Conservation (phyloP, 768 basidiomycete species). For the Exsudoporus frostii region DNA sequence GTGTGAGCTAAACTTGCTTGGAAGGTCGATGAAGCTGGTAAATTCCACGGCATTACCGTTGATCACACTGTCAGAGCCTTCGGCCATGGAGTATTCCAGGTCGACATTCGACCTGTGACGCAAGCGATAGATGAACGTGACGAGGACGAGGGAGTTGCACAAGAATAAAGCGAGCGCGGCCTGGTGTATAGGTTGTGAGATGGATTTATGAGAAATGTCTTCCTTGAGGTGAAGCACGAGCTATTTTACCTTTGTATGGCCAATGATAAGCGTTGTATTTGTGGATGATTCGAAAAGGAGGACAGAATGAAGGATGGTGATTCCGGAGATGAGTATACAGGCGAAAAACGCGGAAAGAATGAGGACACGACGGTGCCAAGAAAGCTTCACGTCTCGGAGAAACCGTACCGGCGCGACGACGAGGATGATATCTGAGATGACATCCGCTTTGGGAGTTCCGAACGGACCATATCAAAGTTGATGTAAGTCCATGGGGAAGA, state of each 20-base stretch:
- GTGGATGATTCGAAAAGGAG: slow-evolving; percentile 15
- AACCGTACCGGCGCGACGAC: slow-evolving; percentile 14
- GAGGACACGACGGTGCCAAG: slow-evolving; percentile 17
- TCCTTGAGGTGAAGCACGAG: background rate
- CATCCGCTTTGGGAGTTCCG: slow-evolving; percentile 16
- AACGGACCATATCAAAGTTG: background rate
- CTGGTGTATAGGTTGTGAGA: slow-evolving; percentile 1
- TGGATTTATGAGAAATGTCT: background rate
- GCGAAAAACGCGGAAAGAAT: slow-evolving; percentile 22
- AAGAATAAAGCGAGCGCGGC: slow-evolving; percentile 20
- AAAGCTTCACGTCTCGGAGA: slow-evolving; percentile 17
- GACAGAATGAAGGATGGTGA: slow-evolving; percentile 22
- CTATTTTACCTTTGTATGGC: slow-evolving; percentile 22
- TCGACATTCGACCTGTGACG: background rate
- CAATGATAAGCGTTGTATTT: slow-evolving; percentile 12
- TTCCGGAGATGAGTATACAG: slow-evolving; percentile 17
- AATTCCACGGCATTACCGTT: slow-evolving; percentile 1
- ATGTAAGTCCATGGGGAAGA: background rate
- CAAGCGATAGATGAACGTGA: slow-evolving; percentile 17
- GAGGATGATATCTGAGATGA: slow-evolving; percentile 20
- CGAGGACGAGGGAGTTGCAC: slow-evolving; percentile 21
- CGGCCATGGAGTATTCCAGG: background rate
- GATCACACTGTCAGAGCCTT: background rate
- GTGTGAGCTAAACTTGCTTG: slow-evolving; percentile 10
- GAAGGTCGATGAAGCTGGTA: slow-evolving; percentile 17